Evolutionary conservation across 768 basidiomycete genomes (phyloP).

Genomic region (Amanita fuliginea): DNA sequence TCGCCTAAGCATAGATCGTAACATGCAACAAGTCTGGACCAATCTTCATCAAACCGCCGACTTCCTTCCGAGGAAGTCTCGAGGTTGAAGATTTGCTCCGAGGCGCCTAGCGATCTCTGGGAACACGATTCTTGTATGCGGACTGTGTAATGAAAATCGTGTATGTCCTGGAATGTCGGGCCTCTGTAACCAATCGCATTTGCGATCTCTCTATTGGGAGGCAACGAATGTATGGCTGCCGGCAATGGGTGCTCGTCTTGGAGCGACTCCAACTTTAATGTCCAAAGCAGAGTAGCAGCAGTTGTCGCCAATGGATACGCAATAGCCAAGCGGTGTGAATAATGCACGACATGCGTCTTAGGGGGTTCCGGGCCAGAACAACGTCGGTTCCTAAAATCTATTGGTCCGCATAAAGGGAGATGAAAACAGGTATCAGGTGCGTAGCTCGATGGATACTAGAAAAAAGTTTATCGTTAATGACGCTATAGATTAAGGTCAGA

Average conservation of each 20-base stretch:
- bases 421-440: constrained; percentile 33
- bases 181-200: constrained; percentile 15
- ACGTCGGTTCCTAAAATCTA: constrained; percentile 11
- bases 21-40: constrained; percentile 35
- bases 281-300: constrained; percentile 27
- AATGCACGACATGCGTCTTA: constrained; percentile 24
- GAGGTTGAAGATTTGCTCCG: constrained; percentile 4
- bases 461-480: constrained; percentile 6
- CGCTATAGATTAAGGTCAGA: constrained; percentile 4
- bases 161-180: constrained; percentile 29
- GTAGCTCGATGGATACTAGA: constrained; percentile 30
- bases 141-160: constrained; percentile 24
- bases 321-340: constrained; percentile 26
- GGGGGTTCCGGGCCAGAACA: constrained; percentile 23
- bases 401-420: constrained; percentile 24
- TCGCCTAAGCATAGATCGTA: constrained; percentile 23
- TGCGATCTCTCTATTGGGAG: constrained; percentile 21
- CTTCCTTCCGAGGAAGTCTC: constrained; percentile 15
- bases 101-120: background rate
- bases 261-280: constrained; percentile 24
- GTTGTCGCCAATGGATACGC: constrained; percentile 28
- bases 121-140: constrained; percentile 14
- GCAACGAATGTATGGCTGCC: constrained; percentile 14
- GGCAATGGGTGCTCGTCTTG: constrained; percentile 19
- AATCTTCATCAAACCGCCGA: constrained; percentile 30